Conservation (phyloP, 1,139 yeast genomes). For the Meyerozyma athensensis region DNA sequence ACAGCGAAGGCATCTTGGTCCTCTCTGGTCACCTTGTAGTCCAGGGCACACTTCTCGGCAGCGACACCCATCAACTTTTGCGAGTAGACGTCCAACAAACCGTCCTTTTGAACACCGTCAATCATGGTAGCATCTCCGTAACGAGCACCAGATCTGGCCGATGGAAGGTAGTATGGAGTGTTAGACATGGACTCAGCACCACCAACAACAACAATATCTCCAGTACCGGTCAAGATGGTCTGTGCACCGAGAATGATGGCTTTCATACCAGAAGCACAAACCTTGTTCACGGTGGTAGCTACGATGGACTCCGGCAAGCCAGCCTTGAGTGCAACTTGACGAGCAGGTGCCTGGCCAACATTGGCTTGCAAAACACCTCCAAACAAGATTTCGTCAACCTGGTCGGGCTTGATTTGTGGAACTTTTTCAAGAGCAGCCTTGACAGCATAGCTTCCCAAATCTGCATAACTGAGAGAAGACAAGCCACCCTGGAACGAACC, state of each 20-base stretch:
- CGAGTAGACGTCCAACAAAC: slow-evolving; percentile 85
- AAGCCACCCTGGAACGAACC: slow-evolving; percentile 77
- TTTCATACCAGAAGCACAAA: slow-evolving; percentile 96
- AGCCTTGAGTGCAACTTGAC: slow-evolving; percentile 92
- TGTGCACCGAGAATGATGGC: slow-evolving; percentile 88
- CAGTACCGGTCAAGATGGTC: slow-evolving; percentile 79
- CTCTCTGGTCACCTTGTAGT: slow-evolving; percentile 58
- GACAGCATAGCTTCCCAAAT: slow-evolving; percentile 89
- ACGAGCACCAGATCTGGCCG: slow-evolving; percentile 50
- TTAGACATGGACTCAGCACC: slow-evolving; percentile 98
- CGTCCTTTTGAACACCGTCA: slow-evolving; percentile 90
- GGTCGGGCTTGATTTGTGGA: slow-evolving; percentile 71
- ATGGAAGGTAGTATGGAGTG: slow-evolving; percentile 87
- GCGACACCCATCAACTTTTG: slow-evolving; percentile 90
- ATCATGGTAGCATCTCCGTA: slow-evolving; percentile 75
- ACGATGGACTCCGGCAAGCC: slow-evolving; percentile 76
- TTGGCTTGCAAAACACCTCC: slow-evolving; percentile 94
- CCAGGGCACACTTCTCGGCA: slow-evolving; percentile 92
- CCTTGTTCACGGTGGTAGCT: slow-evolving; percentile 91
- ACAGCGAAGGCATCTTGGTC: slow-evolving; percentile 72
- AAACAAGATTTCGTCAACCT: slow-evolving; percentile 84
- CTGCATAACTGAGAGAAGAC: slow-evolving; percentile 69
- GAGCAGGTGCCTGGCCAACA: slow-evolving; percentile 96
- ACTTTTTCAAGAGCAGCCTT: slow-evolving; percentile 81
- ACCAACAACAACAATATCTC: slow-evolving; percentile 92